Evolutionary conservation across 139 green algal genomes (phyloP).

Genomic region (Asterochloris erici): DNA sequence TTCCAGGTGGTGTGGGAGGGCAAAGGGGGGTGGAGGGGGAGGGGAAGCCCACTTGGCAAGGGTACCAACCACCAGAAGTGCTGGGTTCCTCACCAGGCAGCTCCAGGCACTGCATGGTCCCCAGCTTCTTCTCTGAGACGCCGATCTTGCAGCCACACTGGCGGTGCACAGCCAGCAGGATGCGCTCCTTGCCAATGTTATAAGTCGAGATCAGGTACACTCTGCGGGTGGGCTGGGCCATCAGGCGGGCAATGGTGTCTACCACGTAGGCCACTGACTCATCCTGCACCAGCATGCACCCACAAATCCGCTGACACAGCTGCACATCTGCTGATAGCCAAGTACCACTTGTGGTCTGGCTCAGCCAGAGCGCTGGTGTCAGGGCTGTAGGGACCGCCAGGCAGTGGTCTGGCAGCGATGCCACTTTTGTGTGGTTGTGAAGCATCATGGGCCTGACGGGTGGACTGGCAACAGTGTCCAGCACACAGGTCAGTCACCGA

Average conservation of each 20-base stretch:
- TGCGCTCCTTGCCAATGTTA: constrained; percentile 80
- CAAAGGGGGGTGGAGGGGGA: too few relatives aligned
- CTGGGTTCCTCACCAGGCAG: constrained; percentile 25
- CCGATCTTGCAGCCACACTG: constrained; percentile 46
- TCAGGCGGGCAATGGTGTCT: constrained; percentile 32
- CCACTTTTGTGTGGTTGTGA: too few relatives aligned
- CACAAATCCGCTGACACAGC: background rate
- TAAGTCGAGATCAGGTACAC: constrained; percentile 49
- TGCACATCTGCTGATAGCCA: background rate
- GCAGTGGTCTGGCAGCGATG: too few relatives aligned
- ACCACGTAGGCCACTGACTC: constrained; percentile 59
- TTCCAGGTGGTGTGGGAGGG: too few relatives aligned
- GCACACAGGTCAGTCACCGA: too few relatives aligned
- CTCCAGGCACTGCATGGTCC: constrained; percentile 47
- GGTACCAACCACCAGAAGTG: too few relatives aligned
- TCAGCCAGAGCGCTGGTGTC: too few relatives aligned
- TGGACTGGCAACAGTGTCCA: too few relatives aligned
- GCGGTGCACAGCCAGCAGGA: constrained; percentile 56
- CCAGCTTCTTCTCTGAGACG: constrained; percentile 57
- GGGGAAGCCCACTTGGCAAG: too few relatives aligned
- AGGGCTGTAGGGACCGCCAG: too few relatives aligned
- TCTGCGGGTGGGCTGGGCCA: constrained; percentile 27
- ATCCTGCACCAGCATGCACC: constrained; percentile 35
- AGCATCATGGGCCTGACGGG: too few relatives aligned
- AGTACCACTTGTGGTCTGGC: too few relatives aligned